These are phyloP conservation scores for Porodaedalea pini DNA, from an alignment of 1,284 basidiomycete genomes.

Conservation along the genomic window DNA sequence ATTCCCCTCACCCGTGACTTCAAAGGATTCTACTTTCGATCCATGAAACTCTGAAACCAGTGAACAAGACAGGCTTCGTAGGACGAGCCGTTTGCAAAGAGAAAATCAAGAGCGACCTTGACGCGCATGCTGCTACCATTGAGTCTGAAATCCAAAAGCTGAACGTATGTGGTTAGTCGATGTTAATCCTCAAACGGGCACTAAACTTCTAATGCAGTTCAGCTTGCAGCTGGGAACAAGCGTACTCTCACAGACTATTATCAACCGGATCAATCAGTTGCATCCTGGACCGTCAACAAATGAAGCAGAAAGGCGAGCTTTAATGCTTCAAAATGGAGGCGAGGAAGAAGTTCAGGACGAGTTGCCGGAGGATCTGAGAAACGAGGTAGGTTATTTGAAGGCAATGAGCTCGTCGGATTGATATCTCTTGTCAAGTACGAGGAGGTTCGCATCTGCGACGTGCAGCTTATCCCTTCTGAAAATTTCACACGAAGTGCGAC, in stretches of 20 bases:
- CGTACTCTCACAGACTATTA: neutral
- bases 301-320: no score
- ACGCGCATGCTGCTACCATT: neutral
- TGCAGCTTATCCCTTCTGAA: neutral
- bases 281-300: neutral
- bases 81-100: neutral
- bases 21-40: neutral
- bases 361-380: neutral
- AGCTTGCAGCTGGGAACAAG: neutral
- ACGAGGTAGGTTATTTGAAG: neutral
- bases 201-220: neutral
- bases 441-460: neutral
- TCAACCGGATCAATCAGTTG: neutral
- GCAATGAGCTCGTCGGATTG: neutral
- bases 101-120: neutral
- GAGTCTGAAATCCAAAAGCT: neutral
- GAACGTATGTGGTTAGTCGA: no score
- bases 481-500: neutral
- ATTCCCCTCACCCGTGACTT: neutral
- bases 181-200: no score
- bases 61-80: neutral
- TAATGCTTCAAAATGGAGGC: neutral
- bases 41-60: neutral
- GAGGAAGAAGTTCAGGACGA: neutral
- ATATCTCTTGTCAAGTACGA: neutral